Evolutionary conservation across 176 grass and related monocot genomes (phyloP), one percentile per base, ranked within the genome.

Genomic region (Neostapfia colusana): DNA sequence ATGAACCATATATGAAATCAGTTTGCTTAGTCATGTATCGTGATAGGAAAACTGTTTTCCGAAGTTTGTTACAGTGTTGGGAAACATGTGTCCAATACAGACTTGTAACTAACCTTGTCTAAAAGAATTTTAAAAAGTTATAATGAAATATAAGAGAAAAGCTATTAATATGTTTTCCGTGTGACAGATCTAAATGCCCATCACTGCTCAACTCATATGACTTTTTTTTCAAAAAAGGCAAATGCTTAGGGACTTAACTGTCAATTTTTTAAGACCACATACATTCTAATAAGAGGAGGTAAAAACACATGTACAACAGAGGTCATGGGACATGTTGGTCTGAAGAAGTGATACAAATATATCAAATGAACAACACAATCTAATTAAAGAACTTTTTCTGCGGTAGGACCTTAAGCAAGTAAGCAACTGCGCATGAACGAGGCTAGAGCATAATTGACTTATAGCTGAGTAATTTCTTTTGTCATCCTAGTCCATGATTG

Each of bases 331-430:
- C 21, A 83, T 58, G 61, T 67, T 65, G 38, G 79, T 23, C 21
- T 6, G 11, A 21, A 34, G 14, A 31, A 78, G 65, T n/a, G 59
- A 50, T 78, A 60, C 60, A 78, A 53, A 82, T 72, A 18, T 60
- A 73, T 66, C 48, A 82, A 60, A 65, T 38, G 5, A 61, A 70
- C 56, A 53, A 11, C 34, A 44, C 4, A 64, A 44, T 13, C 36
- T 56, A 78, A 72, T 63, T 43, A 51, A 50, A 31, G 23, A 53
- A 43, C 17, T 8, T 73, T 83, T 59, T 74, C 35, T 53, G 27
- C 37, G 13, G 74, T 74, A 62, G 80, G 62, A 15, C 62, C 42
- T 63, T 68, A 68, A 43, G 66, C 82, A 23, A 55, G 83, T 83
- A 74, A 26, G 53, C 63, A 79, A 63, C 80, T 61, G 15, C 50